Base-by-base conservation (phyloP, 2,329 filamentous ascomycete genomes). In the Cytospora schulzeri region DNA sequence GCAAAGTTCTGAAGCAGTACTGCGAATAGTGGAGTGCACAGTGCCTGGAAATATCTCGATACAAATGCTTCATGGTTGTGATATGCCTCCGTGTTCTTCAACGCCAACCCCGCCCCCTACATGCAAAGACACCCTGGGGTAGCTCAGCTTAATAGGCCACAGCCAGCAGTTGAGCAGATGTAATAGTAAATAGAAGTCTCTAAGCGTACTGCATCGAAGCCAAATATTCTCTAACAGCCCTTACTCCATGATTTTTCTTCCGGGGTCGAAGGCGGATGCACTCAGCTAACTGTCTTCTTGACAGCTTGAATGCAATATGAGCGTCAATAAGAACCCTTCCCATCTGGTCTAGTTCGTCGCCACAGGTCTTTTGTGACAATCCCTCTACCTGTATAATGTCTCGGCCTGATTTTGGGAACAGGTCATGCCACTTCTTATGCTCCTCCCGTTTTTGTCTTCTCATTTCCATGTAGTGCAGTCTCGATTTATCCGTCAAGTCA, bases 291-390 rank as follows among this genome's bases (percentile, higher is more conserved):
- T 65, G 62, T 5, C 19, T 58, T 14, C 51, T 45, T 8, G 65
- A 66, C 3, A 66, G 24, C 50, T 51, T 59, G 31, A 62, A 66
- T 24, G 62, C 38, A 33, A 65, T 58, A 19, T 65, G 48, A 14
- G 65, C 59, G 24, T 65, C 65, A 15, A 65, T 63, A 3, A 67
- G 63, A 5, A 45, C 45, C 41, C 56, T 67, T 26, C 63, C 63
- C 3, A 55, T 38, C 8, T 53, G 45, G 19, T 65, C 65, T 3
- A 19, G 17, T 15, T 33, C 19, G 22, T 61, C 58, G 11, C 12
- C 54, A 33, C 26, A 50, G 2, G 14, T 29, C 9, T 56, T 15
- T 6, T 48, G 41, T 14, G 26, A 31, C 19, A 22, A 9, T 3
- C 29, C 29, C 33, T 61, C 65, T 26, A n/a, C 22, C 2, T 31